Conservation (phyloP, 345 rosid genomes). For the Sisymbrium altissimum region DNA sequence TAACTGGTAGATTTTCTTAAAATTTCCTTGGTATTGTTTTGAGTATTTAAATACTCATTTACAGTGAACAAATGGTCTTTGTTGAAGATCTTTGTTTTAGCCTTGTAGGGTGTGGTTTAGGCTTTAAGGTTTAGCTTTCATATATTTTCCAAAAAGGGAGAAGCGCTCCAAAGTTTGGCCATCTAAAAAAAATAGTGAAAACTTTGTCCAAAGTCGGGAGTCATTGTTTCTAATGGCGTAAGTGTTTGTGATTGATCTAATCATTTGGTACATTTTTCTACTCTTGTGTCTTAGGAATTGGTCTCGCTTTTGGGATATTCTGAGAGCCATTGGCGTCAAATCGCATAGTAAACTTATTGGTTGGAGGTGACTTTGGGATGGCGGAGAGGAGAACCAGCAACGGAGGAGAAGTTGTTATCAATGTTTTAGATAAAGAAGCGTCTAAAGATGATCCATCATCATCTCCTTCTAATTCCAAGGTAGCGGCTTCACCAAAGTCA, state of each 20-base stretch:
- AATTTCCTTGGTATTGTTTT: background rate
- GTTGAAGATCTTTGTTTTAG: background rate
- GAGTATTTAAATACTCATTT: background rate
- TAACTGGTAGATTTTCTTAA: background rate
- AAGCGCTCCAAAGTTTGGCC: no score
- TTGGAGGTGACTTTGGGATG: conserved; percentile 12
- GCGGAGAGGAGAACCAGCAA: conserved; percentile 9
- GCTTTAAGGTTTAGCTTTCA: no score
- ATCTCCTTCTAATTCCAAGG: background rate
- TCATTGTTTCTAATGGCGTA: no score
- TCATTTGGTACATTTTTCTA: background rate
- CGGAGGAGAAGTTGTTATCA: conserved; percentile 27
- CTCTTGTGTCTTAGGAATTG: conserved; percentile 6
- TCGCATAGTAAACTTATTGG: background rate
- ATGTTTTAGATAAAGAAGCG: conserved; percentile 20
- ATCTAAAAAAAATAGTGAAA: no score
- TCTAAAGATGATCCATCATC: background rate
- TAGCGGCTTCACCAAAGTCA: background rate
- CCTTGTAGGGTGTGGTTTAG: background rate
- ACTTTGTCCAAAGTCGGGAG: no score
- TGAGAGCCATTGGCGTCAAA: background rate
- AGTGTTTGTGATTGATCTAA: conserved; percentile 5
- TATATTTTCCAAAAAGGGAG: no score
- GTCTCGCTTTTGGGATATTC: background rate
- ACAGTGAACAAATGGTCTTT: background rate